phyloP scores from a whole-genome alignment of 208 protist genomes.

The Trypanosomatidae sp. region DNA sequence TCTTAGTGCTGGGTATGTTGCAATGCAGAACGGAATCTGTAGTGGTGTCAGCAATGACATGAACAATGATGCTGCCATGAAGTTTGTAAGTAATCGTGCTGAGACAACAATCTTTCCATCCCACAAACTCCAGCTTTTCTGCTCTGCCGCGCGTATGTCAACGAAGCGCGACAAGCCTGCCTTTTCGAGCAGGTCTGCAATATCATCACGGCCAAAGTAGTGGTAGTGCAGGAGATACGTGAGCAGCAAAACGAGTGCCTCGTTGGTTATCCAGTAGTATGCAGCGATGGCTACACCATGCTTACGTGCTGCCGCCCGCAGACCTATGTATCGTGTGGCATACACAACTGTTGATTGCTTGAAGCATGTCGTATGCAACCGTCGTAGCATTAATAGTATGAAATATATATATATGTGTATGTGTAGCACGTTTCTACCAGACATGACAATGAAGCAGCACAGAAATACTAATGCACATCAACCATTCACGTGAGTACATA shows the following conservation, averaged over 20 bases:
- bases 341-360: too few species aligned
- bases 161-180: slow-evolving; percentile 22
- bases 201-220: slow-evolving; percentile 35
- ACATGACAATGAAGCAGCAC: too few species aligned
- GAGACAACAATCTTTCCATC: slow-evolving; percentile 15
- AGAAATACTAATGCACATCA: too few species aligned
- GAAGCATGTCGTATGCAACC: too few species aligned
- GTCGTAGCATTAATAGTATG: too few species aligned
- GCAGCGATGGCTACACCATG: slow-evolving; percentile 17
- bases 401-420: too few species aligned
- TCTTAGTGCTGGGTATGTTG: slow-evolving; percentile 18
- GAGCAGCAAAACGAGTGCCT: slow-evolving; percentile 19
- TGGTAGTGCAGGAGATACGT: slow-evolving; percentile 40
- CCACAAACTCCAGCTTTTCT: slow-evolving; percentile 30
- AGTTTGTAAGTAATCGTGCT: slow-evolving; percentile 31
- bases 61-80: slow-evolving; percentile 32
- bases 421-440: too few species aligned
- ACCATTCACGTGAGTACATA: too few species aligned
- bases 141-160: slow-evolving; percentile 14
- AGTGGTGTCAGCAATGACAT: slow-evolving; percentile 35
- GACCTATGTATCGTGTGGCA: too few species aligned
- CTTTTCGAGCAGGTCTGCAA: slow-evolving; percentile 21
- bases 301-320: too few species aligned
- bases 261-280: slow-evolving; percentile 45
- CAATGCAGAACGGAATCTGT: slow-evolving; percentile 26